Evolutionary conservation across 345 rosid genomes (phyloP), one percentile per base, ranked within the genome.

Genomic region (Zanthoxylum bungeanum): DNA sequence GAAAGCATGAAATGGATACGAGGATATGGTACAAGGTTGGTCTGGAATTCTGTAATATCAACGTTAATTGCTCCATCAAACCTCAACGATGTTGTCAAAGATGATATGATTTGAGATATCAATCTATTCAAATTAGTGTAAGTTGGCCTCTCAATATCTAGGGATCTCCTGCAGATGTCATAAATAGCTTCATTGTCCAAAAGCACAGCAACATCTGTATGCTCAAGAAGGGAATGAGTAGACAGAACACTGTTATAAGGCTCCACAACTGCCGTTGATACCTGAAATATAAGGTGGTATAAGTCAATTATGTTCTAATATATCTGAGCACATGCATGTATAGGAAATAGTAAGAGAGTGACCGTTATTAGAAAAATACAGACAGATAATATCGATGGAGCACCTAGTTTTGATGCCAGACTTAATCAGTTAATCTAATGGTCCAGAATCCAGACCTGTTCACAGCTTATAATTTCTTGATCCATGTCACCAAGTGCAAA

Each of bases 1-100:
- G 91, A 87, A 1, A 87, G 79, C 91, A 85, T 87, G 75, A 87
- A 87, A 67, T 87, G 91, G 71, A 87, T 87, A 47, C 91, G 91
- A 0, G 91, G 89, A 71, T 85, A 87, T 0, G 91, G 91, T 25
- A 87, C 91, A 52, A 87, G 87, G 22, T 87, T 87, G 60, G 89
- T 87, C 85, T 87, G 89, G 80, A 84, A 87, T 80, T 87, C 89
- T 5, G 91, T 87, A 77, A 87, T 81, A 42, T 87, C 89, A 68
- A 87, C 91, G 27, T 87, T 87, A 65, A 87, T 87, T 50, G 89
- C 91, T 64, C 91, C 91, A 76, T 87, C 91, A 70, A 87, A 87
- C 77, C 89, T 81, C 66, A 83, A 40, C 0, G 87, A 87, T 8
- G 89, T 87, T 7, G 91, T 87, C 84, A 87, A 49, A n/a, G 91